A percentile compares a stretch with the other conserved stretches of the same genome.
Evolutionary conservation across 2,329 filamentous ascomycete species (phyloP).

Genomic region (Monosporascus sp.): DNA sequence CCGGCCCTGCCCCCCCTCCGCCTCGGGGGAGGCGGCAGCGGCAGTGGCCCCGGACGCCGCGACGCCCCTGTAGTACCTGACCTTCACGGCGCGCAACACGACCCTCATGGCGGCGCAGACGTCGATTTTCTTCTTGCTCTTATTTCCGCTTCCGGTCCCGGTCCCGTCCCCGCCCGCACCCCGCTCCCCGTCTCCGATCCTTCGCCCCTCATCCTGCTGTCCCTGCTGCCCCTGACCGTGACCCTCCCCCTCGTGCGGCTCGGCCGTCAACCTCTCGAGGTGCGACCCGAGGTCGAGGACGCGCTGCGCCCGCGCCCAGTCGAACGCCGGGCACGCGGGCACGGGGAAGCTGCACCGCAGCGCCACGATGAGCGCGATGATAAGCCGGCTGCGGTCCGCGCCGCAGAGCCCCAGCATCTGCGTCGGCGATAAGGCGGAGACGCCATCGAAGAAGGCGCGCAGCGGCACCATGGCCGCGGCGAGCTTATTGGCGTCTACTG

Average conservation of each 20-base stretch:
- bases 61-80: slow-evolving; percentile 39
- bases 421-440: slow-evolving; percentile 15
- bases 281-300: slow-evolving; percentile 35
- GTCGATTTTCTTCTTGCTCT: slow-evolving; percentile 29
- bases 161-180: not conserved
- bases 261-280: slow-evolving; percentile 29
- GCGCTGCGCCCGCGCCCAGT: slow-evolving; percentile 32
- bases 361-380: slow-evolving; percentile 35
- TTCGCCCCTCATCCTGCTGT: not conserved
- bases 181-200: slow-evolving; percentile 2
- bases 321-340: slow-evolving; percentile 29
- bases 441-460: slow-evolving; percentile 27
- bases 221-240: slow-evolving; percentile 1
- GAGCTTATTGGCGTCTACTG: slow-evolving; percentile 13
- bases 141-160: slow-evolving; percentile 7
- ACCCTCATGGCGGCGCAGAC: slow-evolving; percentile 39
- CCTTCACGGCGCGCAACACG: slow-evolving; percentile 39
- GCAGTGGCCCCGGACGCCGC: slow-evolving; percentile 24
- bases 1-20: slow-evolving; percentile 7
- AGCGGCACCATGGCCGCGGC: slow-evolving; percentile 16
- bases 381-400: slow-evolving; percentile 38
- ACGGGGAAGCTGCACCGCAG: slow-evolving; percentile 43
- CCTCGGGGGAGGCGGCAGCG: slow-evolving; percentile 7
- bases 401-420: slow-evolving; percentile 32
- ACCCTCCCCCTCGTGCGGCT: slow-evolving; percentile 5